Evolutionary conservation across 352 stramenopile genomes (phyloP), one percentile per base, ranked within the genome.

Genomic region (Pythium rishiriense): DNA sequence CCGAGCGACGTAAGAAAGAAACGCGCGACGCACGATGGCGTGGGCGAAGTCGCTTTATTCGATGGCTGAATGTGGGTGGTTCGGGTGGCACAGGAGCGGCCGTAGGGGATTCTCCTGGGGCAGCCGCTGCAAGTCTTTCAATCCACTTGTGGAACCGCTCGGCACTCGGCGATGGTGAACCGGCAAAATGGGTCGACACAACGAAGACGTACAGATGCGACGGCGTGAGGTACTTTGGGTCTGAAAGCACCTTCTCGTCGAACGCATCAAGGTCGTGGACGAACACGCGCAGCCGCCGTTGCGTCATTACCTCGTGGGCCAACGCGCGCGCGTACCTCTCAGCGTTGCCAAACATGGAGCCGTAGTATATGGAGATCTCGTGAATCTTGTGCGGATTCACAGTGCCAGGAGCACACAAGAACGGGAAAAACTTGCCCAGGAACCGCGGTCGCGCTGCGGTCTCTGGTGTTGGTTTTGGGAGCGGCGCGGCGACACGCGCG

Each of bases 111-210:
- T 37, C 31, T n/a, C n/a, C n/a, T 37, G 31, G 11, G 31, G 31
- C 31, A 45, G 37, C 37, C 37, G 11, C 7, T 26, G 12, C 43
- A 15, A 62, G 31, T 0, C n/a, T 15, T n/a, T 62, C 43, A 15
- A 98, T 73, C 72, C 88, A 97, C 28, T 89, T 69, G 17, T 93
- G 75, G 63, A 99, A 98, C 7, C 66, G 64, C 42, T 84, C 78
- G 7, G 96, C 90, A 73, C 97, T 98, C 58, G 98, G 94, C 8
- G 96, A 97, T 14, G 96, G 83, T 58, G 98, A 94, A 5, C 97
- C 97, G 57, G 97, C 94, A 50, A 96, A 94, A 67, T 99, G 98
- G 0, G 96, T 99, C 1, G 97, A 85, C 37, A 98, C 82, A 19
- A 99, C 68, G 58, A 98, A 98, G 21, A 99, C 75, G 10, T 81